Base-by-base conservation (phyloP, 2,329 filamentous ascomycete genomes). In the Ophiostoma triangulosporum region DNA sequence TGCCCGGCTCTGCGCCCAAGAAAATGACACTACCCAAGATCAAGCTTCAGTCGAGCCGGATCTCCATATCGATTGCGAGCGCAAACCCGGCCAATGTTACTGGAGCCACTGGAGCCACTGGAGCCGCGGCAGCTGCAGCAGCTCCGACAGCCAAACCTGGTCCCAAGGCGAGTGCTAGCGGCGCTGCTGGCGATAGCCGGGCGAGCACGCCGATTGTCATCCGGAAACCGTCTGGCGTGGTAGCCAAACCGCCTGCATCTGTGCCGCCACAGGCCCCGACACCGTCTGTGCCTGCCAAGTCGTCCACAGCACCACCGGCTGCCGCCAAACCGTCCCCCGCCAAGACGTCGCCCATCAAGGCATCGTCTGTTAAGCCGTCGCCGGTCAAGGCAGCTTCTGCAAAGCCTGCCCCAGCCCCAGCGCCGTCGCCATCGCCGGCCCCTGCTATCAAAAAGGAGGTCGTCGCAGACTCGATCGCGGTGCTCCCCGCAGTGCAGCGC, bases 401-500 rank as follows among this genome's bases (percentile, higher is more conserved):
- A 48, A 48, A 48, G 32, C 54, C 9, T 9, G 24, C 50, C n/a
- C 9, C 46, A 7, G 29, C 46, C 7, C 26, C 20, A n/a, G 15
- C 50, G 3, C 26, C 48, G 8, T 24, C 33, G 6, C 24, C 43
- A 12, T 31, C 48, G 4, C 36, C 51, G 22, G 43, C 50, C 2
- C 31, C 36, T 15, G 9, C 45, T 6, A 27, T 48, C 8, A 49
- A 52, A 24, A 38, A 31, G 9, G 55, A 57, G 38, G 27, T 45
- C 9, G 49, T 46, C 7, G 56, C 54, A 8, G 62, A 64, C 53
- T 62, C 62, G 1, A 65, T 64, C 14, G 51, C 61, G 2, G 61
- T 62, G n/a, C 58, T 58, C 32, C 58, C 7, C 53, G 53, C 43
- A 2, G 24, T 29, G 15, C 43, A 46, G 14, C 58, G 60, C 17